Evolutionary conservation across 2,329 filamentous ascomycete species (phyloP).

Genomic region (Neurospora sp.): DNA sequence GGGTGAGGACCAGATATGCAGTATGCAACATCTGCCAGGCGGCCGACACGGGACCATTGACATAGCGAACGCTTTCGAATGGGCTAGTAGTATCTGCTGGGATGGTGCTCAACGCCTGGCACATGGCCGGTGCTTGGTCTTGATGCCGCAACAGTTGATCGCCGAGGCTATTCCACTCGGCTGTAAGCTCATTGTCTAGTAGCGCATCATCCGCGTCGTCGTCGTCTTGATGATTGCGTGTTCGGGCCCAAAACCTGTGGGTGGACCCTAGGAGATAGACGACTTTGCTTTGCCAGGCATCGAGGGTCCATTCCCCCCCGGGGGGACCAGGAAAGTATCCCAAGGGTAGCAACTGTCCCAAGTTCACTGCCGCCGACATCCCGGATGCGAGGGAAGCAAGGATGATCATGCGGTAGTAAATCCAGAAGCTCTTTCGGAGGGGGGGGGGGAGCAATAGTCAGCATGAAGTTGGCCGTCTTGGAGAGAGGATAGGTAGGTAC

Average conservation of each 20-base stretch:
- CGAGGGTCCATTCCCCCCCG: not conserved
- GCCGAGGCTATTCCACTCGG: not conserved
- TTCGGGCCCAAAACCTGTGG: not conserved
- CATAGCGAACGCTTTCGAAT: not conserved
- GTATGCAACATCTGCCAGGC: constrained; percentile 4
- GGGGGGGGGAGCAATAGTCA: not conserved
- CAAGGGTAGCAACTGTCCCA: not conserved
- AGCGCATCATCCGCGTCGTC: not conserved
- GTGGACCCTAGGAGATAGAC: not conserved
- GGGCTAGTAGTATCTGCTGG: not conserved
- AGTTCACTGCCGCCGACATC: not conserved
- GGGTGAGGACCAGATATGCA: not conserved
- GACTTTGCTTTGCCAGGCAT: not conserved
- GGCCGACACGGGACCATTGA: constrained; percentile 2
- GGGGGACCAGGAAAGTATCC: not conserved
- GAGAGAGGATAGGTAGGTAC: too few relatives aligned
- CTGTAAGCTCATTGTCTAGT: not conserved
- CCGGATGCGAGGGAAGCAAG: constrained; percentile 1
- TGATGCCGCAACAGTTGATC: not conserved
- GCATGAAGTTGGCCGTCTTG: not conserved
- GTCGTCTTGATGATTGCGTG: not conserved
- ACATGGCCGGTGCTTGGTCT: not conserved
- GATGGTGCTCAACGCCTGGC: not conserved
- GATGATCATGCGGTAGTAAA: constrained; percentile 3
- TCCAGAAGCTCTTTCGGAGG: constrained; percentile 1